These are phyloP conservation scores for Apiotrichum veenhuisii DNA, from an alignment of 1,284 basidiomycete genomes.

Conservation along the genomic window DNA sequence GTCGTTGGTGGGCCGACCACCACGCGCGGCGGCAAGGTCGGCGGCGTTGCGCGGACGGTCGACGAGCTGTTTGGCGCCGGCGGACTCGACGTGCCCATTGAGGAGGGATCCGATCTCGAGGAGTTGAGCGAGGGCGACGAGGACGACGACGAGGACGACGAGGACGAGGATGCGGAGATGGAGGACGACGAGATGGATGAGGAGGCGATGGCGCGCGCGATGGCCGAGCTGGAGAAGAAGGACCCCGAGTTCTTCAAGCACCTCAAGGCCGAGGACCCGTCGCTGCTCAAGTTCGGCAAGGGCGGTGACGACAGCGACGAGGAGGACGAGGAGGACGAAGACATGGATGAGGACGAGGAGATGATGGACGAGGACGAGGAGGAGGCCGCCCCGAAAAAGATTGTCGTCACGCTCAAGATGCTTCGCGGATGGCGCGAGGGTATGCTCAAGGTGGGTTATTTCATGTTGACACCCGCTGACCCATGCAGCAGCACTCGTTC, in stretches of 20 bases:
- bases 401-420: constrained; percentile 66
- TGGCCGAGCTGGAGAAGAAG: constrained; percentile 88
- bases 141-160: constrained; percentile 30
- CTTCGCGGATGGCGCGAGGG: constrained; percentile 83
- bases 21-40: constrained; percentile 41
- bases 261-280: constrained; percentile 89
- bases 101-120: constrained; percentile 40
- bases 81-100: constrained; percentile 41
- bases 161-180: constrained; percentile 46
- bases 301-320: constrained; percentile 47
- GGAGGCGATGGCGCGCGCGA: constrained; percentile 65
- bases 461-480: not conserved
- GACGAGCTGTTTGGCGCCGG: constrained; percentile 70
- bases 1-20: constrained; percentile 28
- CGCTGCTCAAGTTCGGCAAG: constrained; percentile 71
- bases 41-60: constrained; percentile 57
- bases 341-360: constrained; percentile 42
- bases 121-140: constrained; percentile 66
- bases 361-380: constrained; percentile 52
- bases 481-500: constrained; percentile 70
- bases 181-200: constrained; percentile 55
- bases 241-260: constrained; percentile 99
- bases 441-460: constrained; percentile 66
- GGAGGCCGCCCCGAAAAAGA: constrained; percentile 49
- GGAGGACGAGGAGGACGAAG: constrained; percentile 45